Evolutionary conservation across 768 basidiomycete genomes (phyloP), one percentile per base, ranked within the genome.

Genomic region (Filobasidium wieringae): DNA sequence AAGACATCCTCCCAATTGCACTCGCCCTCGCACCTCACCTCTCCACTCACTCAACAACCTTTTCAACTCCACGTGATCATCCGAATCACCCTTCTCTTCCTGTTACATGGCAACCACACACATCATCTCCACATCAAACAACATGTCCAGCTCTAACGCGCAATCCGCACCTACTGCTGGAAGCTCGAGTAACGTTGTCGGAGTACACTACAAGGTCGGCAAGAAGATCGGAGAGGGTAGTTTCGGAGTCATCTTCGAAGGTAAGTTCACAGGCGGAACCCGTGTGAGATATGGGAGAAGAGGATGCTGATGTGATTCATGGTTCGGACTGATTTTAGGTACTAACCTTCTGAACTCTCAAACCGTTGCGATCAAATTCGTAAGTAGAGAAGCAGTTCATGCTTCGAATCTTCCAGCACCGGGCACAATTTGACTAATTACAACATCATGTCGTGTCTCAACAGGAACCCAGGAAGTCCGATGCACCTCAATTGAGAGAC

Each of bases 311-410:
- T 40, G 3, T 17, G 22, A 22, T 17, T 15, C 3, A 11, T 40
- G 5, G 37, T 40, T 40, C 22, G 37, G 37, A 15, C n/a, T n/a
- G n/a, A n/a, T 40, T 45, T 50, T 69, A 96, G 93, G 93, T 27
- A 93, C 91, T 7, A 99, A 99, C 72, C 79, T 99, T 31, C 83
- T 97, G 77, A 99, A 99, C 79, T 90, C 87, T 3, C 91, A 93
- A 78, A 92, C 91, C 9, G 93, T 97, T 61, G 95, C 95, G 63
- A 97, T 99, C 84, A 99, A 99, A 80, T 99, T 99, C 82, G 95
- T 97, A 70, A 76, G 92, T 83, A 36, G 47, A 45, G 17, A 15
- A 4, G 15, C 17, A 11, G 22, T 22, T 4, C 3, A 40, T 17
- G 26, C 47, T 40, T 26, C 9, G 24, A 6, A 19, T 33, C 19